Conservation (phyloP, 164 flowering plant genomes). For the Umbilicus rupestris region DNA sequence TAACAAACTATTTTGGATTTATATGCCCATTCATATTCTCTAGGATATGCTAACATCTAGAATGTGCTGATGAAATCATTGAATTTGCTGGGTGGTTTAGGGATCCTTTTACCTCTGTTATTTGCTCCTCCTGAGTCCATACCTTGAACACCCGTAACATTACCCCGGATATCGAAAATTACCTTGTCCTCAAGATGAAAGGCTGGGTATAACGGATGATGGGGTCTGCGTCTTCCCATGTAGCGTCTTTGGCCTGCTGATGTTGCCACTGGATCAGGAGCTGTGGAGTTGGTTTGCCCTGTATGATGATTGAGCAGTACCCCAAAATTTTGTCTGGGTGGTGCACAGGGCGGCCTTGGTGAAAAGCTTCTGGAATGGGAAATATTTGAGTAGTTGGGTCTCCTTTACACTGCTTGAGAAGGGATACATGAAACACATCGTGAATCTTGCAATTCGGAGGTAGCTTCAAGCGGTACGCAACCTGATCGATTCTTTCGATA, state of each 20-base stretch:
- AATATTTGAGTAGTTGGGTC: neutral
- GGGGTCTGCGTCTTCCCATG: neutral
- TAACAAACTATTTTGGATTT: too few species aligned
- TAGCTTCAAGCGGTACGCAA: neutral
- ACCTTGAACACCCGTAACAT: neutral
- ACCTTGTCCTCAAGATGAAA: neutral
- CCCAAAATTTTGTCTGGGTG: neutral
- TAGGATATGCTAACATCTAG: too few species aligned
- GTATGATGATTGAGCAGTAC: too few species aligned
- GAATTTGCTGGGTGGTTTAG: too few species aligned
- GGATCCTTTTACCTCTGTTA: too few species aligned
- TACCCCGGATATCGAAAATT: neutral
- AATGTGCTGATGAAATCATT: too few species aligned
- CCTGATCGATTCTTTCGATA: neutral
- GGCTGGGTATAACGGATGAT: neutral
- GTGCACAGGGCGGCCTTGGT: neutral
- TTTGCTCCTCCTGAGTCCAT: neutral
- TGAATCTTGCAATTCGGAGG: neutral
- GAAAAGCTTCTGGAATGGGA: neutral
- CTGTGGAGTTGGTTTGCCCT: too few species aligned
- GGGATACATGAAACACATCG: conserved; percentile 8
- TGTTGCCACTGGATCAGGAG: neutral
- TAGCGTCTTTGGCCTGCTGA: neutral
- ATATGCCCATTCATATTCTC: too few species aligned
- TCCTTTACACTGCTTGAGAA: neutral